phyloP scores from a whole-genome alignment of 2,329 filamentous ascomycete species.

The Beauveria rudraprayagi region DNA sequence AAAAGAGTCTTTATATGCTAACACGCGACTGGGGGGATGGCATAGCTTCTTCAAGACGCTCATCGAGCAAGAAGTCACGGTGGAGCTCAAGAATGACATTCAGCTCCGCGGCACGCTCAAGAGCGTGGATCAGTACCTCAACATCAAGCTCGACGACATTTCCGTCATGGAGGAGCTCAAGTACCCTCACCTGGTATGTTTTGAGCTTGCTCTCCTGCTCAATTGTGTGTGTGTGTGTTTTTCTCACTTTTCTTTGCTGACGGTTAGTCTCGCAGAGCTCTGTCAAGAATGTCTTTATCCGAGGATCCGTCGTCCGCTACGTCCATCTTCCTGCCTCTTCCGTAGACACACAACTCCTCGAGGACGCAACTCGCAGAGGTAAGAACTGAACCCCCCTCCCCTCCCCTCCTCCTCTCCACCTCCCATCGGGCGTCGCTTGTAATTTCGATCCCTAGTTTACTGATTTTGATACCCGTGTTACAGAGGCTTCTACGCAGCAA shows the following conservation, averaged over 20 bases:
- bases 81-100: conserved; percentile 99
- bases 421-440: too few relatives aligned
- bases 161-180: conserved; percentile 85
- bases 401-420: too few relatives aligned
- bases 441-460: too few relatives aligned
- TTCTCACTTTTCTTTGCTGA: background rate
- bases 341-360: conserved; percentile 78
- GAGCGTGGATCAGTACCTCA: conserved; percentile 96
- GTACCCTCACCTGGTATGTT: conserved; percentile 78
- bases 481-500: conserved; percentile 51
- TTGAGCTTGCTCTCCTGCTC: too few relatives aligned
- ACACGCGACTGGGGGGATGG: background rate
- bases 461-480: background rate
- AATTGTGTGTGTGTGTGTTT: too few relatives aligned
- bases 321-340: conserved; percentile 76
- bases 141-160: conserved; percentile 97
- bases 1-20: background rate
- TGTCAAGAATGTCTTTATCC: conserved; percentile 93
- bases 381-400: conserved; percentile 19
- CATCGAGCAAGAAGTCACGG: conserved; percentile 92
- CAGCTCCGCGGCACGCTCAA: conserved; percentile 92
- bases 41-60: conserved; percentile 95
- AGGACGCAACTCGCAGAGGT: conserved; percentile 88
- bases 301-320: conserved; percentile 86
- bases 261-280: conserved; percentile 41